phyloP scores from a whole-genome alignment of 306 rosid genomes.

The Prunus salicina region DNA sequence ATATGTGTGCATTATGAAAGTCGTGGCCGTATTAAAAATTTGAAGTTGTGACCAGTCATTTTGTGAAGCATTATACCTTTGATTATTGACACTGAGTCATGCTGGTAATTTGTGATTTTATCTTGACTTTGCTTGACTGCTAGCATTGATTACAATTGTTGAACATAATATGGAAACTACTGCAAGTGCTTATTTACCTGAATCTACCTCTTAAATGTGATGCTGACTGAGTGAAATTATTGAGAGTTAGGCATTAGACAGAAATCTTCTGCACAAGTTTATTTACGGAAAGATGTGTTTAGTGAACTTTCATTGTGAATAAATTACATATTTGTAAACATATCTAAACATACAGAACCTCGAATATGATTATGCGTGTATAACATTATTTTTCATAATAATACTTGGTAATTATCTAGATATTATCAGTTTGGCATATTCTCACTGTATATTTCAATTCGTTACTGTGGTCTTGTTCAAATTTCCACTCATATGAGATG shows the following conservation, averaged over 20 bases:
- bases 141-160: background rate
- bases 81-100: background rate
- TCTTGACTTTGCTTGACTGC: background rate
- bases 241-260: background rate
- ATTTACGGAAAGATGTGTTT: background rate
- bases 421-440: background rate
- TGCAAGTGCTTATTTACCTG: background rate
- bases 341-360: background rate
- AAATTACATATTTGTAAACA: background rate
- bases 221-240: background rate
- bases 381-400: background rate
- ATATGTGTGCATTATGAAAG: slow-evolving; percentile 13
- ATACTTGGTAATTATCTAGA: background rate
- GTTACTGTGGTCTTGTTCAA: background rate
- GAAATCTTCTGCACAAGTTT: background rate
- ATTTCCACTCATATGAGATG: slow-evolving; percentile 24
- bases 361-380: background rate
- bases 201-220: background rate
- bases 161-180: background rate
- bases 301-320: background rate
- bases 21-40: background rate
- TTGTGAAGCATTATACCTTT: background rate
- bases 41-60: background rate
- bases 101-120: background rate
- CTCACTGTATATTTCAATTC: background rate